phyloP scores from a whole-genome alignment of 1,284 basidiomycete species.

The Fomitopsis betulina region DNA sequence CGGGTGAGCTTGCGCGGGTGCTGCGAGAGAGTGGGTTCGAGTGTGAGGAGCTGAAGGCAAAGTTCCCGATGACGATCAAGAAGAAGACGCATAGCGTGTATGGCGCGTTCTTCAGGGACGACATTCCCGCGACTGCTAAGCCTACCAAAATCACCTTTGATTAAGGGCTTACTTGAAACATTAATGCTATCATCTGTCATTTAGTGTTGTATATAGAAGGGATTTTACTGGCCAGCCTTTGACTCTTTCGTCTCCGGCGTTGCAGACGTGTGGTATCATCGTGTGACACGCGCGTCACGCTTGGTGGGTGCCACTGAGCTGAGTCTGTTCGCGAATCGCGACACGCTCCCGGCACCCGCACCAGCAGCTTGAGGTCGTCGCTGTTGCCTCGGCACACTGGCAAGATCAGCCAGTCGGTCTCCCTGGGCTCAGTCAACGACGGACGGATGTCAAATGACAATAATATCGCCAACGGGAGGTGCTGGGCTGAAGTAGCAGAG shows the following conservation, averaged over 20 bases:
- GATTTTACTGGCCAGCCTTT: neutral
- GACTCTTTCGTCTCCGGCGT: too few relatives aligned
- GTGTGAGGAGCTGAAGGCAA: slow-evolving; percentile 67
- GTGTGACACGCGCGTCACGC: too few relatives aligned
- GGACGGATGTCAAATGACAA: slow-evolving; percentile 16
- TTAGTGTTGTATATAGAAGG: too few relatives aligned
- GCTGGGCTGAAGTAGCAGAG: slow-evolving; percentile 39
- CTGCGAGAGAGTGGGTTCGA: slow-evolving; percentile 85
- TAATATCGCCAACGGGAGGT: slow-evolving; percentile 23
- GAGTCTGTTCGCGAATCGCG: too few relatives aligned
- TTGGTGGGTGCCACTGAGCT: too few relatives aligned
- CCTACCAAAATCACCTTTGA: slow-evolving; percentile 87
- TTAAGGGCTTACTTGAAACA: neutral
- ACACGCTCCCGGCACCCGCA: too few relatives aligned
- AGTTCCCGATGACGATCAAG: slow-evolving; percentile 97
- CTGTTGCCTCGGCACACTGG: too few relatives aligned
- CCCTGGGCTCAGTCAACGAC: too few relatives aligned
- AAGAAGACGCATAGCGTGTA: slow-evolving; percentile 88
- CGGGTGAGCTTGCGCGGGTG: slow-evolving; percentile 92
- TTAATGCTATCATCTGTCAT: too few relatives aligned
- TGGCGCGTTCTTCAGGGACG: slow-evolving; percentile 83
- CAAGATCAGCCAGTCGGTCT: too few relatives aligned
- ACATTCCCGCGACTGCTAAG: slow-evolving; percentile 67
- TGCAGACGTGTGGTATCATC: too few relatives aligned
- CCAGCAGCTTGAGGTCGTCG: too few relatives aligned